Percentiles rank a stretch among this genome's conserved stretches.
phyloP scores from a whole-genome alignment of 139 green algal species.

The Tetraselmis striata region DNA sequence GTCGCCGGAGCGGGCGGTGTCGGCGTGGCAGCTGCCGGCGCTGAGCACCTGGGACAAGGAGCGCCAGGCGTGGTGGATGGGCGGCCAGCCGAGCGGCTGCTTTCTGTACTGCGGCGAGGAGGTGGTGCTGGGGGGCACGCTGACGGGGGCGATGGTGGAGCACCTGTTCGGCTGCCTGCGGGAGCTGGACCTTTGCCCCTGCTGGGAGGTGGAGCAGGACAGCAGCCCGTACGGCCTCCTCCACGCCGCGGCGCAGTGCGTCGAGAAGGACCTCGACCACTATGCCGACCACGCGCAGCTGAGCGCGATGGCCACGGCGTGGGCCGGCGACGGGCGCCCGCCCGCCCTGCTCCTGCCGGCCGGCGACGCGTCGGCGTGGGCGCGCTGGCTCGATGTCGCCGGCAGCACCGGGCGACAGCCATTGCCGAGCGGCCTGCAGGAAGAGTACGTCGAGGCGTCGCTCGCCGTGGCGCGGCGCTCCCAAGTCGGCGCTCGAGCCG shows the following conservation, averaged over 20 bases:
- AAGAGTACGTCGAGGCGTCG: not conserved
- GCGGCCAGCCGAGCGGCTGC: not conserved
- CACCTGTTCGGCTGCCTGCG: not conserved
- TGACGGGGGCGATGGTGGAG: not conserved
- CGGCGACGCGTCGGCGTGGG: not conserved
- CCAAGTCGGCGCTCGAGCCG: not conserved
- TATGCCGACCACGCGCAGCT: not conserved
- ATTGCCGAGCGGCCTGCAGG: not conserved
- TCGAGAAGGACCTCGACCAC: not conserved
- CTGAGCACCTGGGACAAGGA: not conserved
- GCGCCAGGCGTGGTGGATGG: not conserved
- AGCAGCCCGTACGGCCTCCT: not conserved
- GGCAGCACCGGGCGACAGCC: not conserved
- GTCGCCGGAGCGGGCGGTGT: not conserved
- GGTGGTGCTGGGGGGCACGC: not conserved
- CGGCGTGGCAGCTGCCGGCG: not conserved
- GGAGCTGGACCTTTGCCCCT: not conserved
- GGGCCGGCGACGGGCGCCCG: too few relatives aligned
- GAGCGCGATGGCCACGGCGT: not conserved
- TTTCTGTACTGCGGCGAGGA: not conserved
- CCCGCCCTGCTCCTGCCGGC: not conserved
- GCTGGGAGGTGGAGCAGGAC: not conserved
- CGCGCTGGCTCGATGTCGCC: not conserved
- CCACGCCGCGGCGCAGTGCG: not conserved
- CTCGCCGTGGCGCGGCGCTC: not conserved